Conservation (phyloP, 306 rosid genomes). For the Pterocarpus santalinus region DNA sequence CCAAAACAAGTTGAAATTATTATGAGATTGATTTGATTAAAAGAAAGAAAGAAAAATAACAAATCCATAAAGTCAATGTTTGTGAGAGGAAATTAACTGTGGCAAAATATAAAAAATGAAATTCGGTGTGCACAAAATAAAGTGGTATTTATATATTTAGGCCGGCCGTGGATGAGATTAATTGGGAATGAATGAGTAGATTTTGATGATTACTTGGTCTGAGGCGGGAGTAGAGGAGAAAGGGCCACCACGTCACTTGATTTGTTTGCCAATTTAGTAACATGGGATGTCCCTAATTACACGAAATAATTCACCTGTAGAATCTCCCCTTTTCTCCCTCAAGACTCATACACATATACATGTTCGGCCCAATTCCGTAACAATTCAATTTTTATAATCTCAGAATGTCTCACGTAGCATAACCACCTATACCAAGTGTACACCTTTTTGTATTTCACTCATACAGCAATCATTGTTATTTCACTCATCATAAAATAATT, state of each 20-base stretch:
- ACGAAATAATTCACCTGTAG: conserved; percentile 51
- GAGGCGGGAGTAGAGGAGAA: background rate
- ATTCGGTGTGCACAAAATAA: background rate
- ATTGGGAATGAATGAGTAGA: background rate
- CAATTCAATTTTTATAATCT: conserved; percentile 40
- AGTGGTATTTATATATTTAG: background rate
- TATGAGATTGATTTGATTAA: background rate
- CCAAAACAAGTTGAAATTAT: conserved; percentile 31
- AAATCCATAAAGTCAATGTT: conserved; percentile 44
- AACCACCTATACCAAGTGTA: background rate
- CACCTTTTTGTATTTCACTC: conserved; percentile 5
- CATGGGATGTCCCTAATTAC: conserved; percentile 73
- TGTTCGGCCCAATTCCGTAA: conserved; percentile 59
- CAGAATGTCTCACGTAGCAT: conserved; percentile 25
- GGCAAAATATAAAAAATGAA: background rate
- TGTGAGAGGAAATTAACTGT: background rate
- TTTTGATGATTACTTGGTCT: conserved; percentile 38
- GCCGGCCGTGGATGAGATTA: background rate
- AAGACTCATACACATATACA: conserved; percentile 45
- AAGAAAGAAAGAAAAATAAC: background rate
- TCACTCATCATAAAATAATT: background rate
- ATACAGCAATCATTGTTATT: conserved; percentile 4
- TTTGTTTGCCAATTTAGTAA: conserved; percentile 71
- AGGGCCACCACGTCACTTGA: conserved; percentile 54
- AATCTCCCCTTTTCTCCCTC: conserved; percentile 39